Base-by-base conservation (phyloP, 2,329 filamentous ascomycete species). In the Ambrosiella xylebori region DNA sequence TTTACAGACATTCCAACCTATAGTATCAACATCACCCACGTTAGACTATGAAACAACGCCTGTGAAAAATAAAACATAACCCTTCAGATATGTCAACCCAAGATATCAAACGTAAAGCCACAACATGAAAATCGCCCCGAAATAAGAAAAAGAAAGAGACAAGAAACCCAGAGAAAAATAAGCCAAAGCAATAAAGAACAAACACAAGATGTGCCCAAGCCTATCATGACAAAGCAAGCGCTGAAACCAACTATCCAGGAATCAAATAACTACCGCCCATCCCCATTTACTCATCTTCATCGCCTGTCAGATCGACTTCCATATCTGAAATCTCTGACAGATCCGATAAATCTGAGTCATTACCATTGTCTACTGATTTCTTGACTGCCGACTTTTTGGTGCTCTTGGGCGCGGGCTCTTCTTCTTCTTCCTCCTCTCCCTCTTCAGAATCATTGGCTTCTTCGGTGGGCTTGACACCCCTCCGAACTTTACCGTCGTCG, bases 401-500 rank as follows among this genome's bases (percentile, higher is more conserved):
- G 44, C 27, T 27, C n/a, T 49, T 49, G 15, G 15, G 15, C 27
- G 51, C 27, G 17, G 13, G 27, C 36, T 53, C 27, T n/a, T 37
- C 11, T 36, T 38, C 44, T 8, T 47, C 11, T 36, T 38, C 44
- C 3, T 47, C 66, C 12, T 65, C 64, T 8, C 61, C 63, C 13
- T 64, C 61, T 17, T 60, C 57, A 2, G 56, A 62, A 12, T 64
- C 64, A 35, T 64, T 58, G 4, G 54, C 59, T 2, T 61, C 61
- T 2, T 63, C 62, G 2, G 60, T 62, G 17, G 51, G 58, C n/a
- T 59, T 62, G 3, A 61, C 63, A 2, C 61, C 61, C 27, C 11
- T 62, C 62, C 9, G 62, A 64, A 62, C 44, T 11, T 36, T 63
- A 59, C 39, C 64, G 53, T 13, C 65, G 2, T 69, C 63, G n/a